Evolutionary conservation across 2,329 filamentous ascomycete species (phyloP), one percentile per base, ranked within the genome.

Genomic region (Sclerotinia sclerotiorum): DNA sequence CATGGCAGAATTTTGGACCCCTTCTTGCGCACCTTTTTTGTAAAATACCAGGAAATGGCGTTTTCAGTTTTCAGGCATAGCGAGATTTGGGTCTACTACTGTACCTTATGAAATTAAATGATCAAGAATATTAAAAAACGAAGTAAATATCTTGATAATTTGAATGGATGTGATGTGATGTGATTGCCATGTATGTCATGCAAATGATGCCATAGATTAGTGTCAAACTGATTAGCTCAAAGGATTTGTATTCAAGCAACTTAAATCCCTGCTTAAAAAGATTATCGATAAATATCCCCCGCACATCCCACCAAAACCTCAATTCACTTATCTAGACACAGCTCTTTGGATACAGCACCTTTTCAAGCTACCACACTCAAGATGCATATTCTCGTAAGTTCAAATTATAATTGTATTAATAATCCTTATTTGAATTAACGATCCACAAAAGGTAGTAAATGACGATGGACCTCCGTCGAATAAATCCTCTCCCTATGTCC

Each of bases 391-490:
- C 77, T 84, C 70, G 83, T 84, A 77, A 77, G 81, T 77, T 21
- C 11, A 27, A 15, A 42, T 39, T 5, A 29, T n/a, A 8, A 61
- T 24, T 24, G 0, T 39, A 51, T 51, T 19, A 2, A 17, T 5
- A 35, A 39, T 46, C 3, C 5, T 3, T 29, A 55, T 48, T 35
- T 42, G 15, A 42, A 27, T 24, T 39, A 21, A 39, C 27, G 39
- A 57, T 62, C 35, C 35, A 61, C 65, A 52, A 60, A 67, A 51
- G 77, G 81, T 91, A 67, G 87, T 88, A 73, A 94, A 94, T 81
- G 91, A 94, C 77, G 91, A 94, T 81, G 91, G 91, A 21, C 91
- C 91, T 65, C 91, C 91, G 72, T 92, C 90, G 44, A 85, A 88
- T 70, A 86, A 90, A 76, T 91, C 91, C 51, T 93, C 91, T 57